These are phyloP conservation scores for Suillus plorans DNA, from an alignment of 768 basidiomycete genomes.

Conservation along the genomic window DNA sequence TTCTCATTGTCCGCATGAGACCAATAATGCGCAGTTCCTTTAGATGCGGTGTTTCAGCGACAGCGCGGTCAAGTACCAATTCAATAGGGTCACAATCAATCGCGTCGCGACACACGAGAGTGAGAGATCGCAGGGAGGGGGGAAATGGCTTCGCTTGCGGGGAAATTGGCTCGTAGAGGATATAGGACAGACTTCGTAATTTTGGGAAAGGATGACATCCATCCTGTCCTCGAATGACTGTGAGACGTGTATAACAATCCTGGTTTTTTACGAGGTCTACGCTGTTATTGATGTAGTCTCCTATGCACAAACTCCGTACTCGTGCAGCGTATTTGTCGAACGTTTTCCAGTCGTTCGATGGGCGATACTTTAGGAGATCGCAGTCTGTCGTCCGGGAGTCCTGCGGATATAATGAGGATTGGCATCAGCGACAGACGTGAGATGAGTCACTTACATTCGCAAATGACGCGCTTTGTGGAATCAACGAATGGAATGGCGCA, in stretches of 20 bases:
- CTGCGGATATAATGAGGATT: neutral
- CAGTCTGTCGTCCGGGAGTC: neutral
- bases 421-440: neutral
- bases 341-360: constrained; percentile 1
- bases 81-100: constrained; percentile 1
- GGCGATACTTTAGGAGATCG: neutral
- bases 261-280: neutral
- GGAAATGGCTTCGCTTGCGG: constrained; percentile 7
- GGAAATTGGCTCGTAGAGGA: constrained; percentile 5
- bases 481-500: constrained; percentile 5
- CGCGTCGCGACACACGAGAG: neutral
- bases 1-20: neutral
- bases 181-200: constrained; percentile 1
- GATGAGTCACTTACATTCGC: constrained; percentile 1
- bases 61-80: neutral
- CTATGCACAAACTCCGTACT: constrained; percentile 3
- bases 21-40: neutral
- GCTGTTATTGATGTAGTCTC: neutral
- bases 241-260: constrained; percentile 2
- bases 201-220: constrained; percentile 7
- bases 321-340: constrained; percentile 10
- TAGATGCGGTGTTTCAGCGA: neutral
- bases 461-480: neutral
- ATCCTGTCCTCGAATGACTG: constrained; percentile 1
- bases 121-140: constrained; percentile 7